Evolutionary conservation across 1,284 basidiomycete species (phyloP), one percentile per base, ranked within the genome.

Genomic region (Pterulicium gracile): DNA sequence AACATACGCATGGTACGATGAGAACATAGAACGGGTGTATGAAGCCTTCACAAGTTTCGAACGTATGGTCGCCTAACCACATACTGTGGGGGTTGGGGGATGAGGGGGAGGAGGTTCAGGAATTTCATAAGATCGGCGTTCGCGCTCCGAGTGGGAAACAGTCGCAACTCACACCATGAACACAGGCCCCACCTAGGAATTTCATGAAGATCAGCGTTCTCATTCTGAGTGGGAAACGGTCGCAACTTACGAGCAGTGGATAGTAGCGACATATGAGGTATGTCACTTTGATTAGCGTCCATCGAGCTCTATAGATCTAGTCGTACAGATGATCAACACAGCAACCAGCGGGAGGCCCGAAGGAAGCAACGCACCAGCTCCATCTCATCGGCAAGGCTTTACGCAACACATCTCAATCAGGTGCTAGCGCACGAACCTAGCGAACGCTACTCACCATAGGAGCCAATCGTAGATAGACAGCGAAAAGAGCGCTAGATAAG

Each of bases 251-350:
- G 7, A 52, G 21, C 23, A 61, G 46, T 3, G 58, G 56, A 44
- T 57, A 61, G 46, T 61, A 61, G 7, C 60, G 56, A 42, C 58
- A 58, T 34, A 59, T 45, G 19, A 59, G 43, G 41, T 58, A 61
- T 4, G 51, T 50, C 17, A 46, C 49, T 46, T 61, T 61, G 41
- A 56, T 54, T 2, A 49, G 36, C 12, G 52, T 56, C 58, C 58
- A 58, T 19, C 50, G 47, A 3, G 55, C 48, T 12, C 48, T 50
- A 45, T 58, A 52, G 41, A 61, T 58, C 59, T 61, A 42, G n/a
- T 10, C 19, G 36, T 39, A 39, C 7, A 17, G 36, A 17, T n/a
- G n/a, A n/a, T n/a, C n/a, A n/a, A n/a, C 36, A 7, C 15, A 17
- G 15, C 15, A 17, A 39, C 15, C n/a, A 17, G 36, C 19, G 5